Percentiles rank a stretch among this genome's conserved stretches.
Evolutionary conservation across 2,329 filamentous ascomycete species (phyloP).

Genomic region (Cryphonectria japonica): DNA sequence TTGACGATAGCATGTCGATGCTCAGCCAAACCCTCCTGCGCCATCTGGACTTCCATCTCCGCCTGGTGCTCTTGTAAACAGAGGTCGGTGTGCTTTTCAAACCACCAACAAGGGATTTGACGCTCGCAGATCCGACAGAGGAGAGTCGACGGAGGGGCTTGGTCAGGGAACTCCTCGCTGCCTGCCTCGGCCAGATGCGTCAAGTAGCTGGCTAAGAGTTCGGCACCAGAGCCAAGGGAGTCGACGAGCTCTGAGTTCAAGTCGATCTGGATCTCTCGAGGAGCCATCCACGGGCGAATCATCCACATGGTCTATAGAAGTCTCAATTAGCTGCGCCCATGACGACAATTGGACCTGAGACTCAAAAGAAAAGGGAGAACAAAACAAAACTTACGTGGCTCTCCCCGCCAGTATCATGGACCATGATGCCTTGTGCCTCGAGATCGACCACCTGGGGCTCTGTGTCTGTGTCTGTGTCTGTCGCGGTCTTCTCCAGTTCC

Average conservation of each 20-base stretch:
- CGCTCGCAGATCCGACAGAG: slow-evolving; percentile 97
- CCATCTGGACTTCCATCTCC: slow-evolving; percentile 96
- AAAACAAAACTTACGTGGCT: slow-evolving; percentile 73
- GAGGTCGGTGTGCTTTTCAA: slow-evolving; percentile 96
- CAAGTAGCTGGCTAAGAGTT: slow-evolving; percentile 91
- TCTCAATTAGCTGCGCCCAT: slow-evolving; percentile 35
- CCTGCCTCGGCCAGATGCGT: slow-evolving; percentile 86
- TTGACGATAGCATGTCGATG: slow-evolving; percentile 94
- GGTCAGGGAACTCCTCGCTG: slow-evolving; percentile 72
- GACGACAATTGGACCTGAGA: not conserved
- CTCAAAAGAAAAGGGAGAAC: not conserved
- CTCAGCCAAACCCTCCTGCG: slow-evolving; percentile 88
- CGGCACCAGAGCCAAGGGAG: slow-evolving; percentile 89
- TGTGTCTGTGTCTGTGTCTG: slow-evolving; percentile 41
- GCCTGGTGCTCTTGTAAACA: slow-evolving; percentile 95
- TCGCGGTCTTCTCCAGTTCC: slow-evolving; percentile 43
- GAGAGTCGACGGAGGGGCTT: slow-evolving; percentile 81
- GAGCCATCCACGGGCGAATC: slow-evolving; percentile 86
- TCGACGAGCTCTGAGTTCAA: slow-evolving; percentile 88
- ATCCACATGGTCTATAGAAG: slow-evolving; percentile 95
- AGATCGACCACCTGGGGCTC: slow-evolving; percentile 70
- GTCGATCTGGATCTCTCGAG: slow-evolving; percentile 94
- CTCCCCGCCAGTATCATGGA: slow-evolving; percentile 89
- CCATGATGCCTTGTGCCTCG: slow-evolving; percentile 97
- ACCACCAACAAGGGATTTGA: slow-evolving; percentile 98